Evolutionary conservation across 176 grass and related monocot species (phyloP).

Genomic region (Avena eriantha): DNA sequence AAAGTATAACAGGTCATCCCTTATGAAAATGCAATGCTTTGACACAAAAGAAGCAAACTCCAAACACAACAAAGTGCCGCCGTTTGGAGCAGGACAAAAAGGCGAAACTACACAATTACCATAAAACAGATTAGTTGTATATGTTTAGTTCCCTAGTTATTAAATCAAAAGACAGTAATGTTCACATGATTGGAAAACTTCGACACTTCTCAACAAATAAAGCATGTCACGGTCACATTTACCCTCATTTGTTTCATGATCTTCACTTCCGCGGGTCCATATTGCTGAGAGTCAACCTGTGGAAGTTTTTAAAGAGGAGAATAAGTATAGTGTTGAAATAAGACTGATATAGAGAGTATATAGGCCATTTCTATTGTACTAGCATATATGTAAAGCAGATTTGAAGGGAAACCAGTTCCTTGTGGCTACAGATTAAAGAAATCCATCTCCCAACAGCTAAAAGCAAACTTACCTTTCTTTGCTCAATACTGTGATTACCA

Average conservation of each 20-base stretch:
- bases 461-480: conserved; percentile 66
- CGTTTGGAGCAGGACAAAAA: background rate
- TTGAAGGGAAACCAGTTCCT: conserved; percentile 16
- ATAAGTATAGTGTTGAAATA: background rate
- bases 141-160: background rate
- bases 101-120: background rate
- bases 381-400: background rate
- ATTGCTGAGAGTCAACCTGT: conserved; percentile 71
- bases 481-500: conserved; percentile 72
- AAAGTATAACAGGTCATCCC: background rate
- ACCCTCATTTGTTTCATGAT: conserved; percentile 91
- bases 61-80: background rate
- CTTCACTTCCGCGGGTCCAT: conserved; percentile 72
- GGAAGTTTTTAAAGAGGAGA: conserved; percentile 37
- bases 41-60: background rate
- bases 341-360: conserved; percentile 15
- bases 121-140: background rate
- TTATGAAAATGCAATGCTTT: background rate
- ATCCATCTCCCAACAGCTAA: conserved; percentile 21
- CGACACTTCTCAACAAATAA: conserved; percentile 7
- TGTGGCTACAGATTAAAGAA: background rate
- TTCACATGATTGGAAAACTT: background rate
- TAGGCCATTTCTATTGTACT: conserved; percentile 4
- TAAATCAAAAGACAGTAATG: conserved; percentile 9
- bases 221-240: conserved; percentile 33